Base-by-base conservation (phyloP, 108 stramenopile species). In the Parietichytrium sp. region DNA sequence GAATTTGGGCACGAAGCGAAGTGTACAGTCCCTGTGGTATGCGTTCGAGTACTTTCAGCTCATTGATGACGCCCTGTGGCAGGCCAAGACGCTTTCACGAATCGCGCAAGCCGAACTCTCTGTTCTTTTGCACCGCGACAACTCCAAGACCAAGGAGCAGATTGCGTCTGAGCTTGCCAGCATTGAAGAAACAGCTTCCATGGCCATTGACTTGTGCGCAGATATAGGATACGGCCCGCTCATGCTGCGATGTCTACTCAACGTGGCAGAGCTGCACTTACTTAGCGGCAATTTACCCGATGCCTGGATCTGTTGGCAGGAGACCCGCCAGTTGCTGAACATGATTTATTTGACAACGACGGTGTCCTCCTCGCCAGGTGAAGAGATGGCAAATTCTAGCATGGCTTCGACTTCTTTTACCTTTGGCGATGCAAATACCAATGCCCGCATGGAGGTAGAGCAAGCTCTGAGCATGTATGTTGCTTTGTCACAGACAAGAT, bases 1-100 rank as follows among this genome's bases (percentile, higher is more conserved):
- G 10, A 25, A 72, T 12, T 16, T n/a, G 10, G 61, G 61, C 8
- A 42, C 25, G 10, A 33, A 25, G 10, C 38, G 20, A 45, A 45
- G 61, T 42, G 45, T 72, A n/a, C 61, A 72, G 6, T 72, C 61
- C 8, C 45, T 72, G 23, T 72, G 61, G 61, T 42, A 42, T 6
- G 61, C 61, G 6, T 72, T 72, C 61, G 61, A 72, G 20, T 72
- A 72, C 20, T 72, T 72, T 45, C 61, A 72, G 61, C 61, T 72
- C 20, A 72, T 72, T 25, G 61, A 72, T 25, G 61, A 72, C 20
- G 61, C 61, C 23, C 61, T 72, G 15, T 72, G 61, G 61, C 61
- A 72, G 3, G 61, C 61, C 42, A 72, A 72, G 42, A 72, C 61
- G 29, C 33, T 72, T 7, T 13, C 61, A n/a, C 61, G 61, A 8